Base-by-base conservation (phyloP, 2,329 filamentous ascomycete species). In the Aspergillus nomiae region DNA sequence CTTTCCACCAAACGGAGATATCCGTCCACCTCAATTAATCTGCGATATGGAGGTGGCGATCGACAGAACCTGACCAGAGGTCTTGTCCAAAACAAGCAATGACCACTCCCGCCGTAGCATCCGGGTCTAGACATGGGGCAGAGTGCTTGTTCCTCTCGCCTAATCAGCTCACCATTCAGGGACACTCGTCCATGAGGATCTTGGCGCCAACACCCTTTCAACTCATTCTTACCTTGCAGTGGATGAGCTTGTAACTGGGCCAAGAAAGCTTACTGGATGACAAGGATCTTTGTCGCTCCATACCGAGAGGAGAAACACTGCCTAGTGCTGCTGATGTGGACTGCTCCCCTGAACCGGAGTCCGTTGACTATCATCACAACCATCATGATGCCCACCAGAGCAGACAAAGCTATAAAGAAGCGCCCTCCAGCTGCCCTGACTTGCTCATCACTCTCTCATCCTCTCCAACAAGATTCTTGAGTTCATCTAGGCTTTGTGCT, bases 331-430 rank as follows among this genome's bases (percentile, higher is more conserved):
- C 24, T 53, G 50, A 32, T 45, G 50, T 60, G 58, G 58, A 60
- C 36, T 38, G 32, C 55, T 50, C 48, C 64, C 45, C 61, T 63
- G 56, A 61, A 60, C 55, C 58, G 58, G 65, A 54, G 32, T 55
- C 46, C 32, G 58, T 45, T 43, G 41, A 55, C 32, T 32, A 51
- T 51, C 32, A 21, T n/a, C 12, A 50, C 30, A 26, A 45, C 32
- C 32, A 24, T 58, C 32, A 36, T 38, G 46, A 54, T 50, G 36
- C 12, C 51, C 36, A 56, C 45, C 36, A 26, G 38, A 16, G 36
- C 32, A 32, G 59, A 46, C 41, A 45, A 63, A 64, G 32, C 56
- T 74, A 74, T 74, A 75, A 75, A 73, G 67, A 12, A 59, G 57
- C 36, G 38, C 19, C 61, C 26, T 57, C 69, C 63, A 41, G 59